Percentiles rank a stretch among this genome's conserved stretches.
These are phyloP conservation scores for Salvia hispanica DNA, from an alignment of 257 asterid species.

Conservation along the genomic window DNA sequence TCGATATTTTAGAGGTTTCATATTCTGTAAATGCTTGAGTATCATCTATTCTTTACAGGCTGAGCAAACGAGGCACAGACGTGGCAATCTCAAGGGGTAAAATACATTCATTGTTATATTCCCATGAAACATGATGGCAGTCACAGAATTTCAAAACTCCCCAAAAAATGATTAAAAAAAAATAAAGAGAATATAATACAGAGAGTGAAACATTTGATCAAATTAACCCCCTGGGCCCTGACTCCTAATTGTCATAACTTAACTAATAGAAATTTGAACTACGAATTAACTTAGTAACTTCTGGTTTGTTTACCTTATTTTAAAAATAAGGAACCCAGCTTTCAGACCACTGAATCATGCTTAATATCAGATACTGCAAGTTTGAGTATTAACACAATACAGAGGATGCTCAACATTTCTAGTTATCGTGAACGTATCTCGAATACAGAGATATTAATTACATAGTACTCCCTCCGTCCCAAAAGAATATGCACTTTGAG, in stretches of 20 bases:
- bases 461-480: no score
- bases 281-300: background rate
- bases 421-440: background rate
- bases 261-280: background rate
- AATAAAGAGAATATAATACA: background rate
- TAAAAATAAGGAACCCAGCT: background rate
- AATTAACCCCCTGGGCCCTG: background rate
- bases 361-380: background rate
- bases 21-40: background rate
- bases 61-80: background rate
- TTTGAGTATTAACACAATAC: background rate
- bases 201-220: background rate
- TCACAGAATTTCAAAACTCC: constrained; percentile 2
- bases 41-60: background rate
- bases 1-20: constrained; percentile 2
- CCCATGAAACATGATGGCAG: background rate
- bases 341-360: background rate
- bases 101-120: background rate
- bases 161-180: background rate
- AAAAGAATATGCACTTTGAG: no score
- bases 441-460: background rate
- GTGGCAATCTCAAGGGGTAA: background rate
- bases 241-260: background rate
- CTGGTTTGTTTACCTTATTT: background rate
- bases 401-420: constrained; percentile 4